Evolutionary conservation across 441 rosid species (phyloP).

Genomic region (Gossypium trilobum): DNA sequence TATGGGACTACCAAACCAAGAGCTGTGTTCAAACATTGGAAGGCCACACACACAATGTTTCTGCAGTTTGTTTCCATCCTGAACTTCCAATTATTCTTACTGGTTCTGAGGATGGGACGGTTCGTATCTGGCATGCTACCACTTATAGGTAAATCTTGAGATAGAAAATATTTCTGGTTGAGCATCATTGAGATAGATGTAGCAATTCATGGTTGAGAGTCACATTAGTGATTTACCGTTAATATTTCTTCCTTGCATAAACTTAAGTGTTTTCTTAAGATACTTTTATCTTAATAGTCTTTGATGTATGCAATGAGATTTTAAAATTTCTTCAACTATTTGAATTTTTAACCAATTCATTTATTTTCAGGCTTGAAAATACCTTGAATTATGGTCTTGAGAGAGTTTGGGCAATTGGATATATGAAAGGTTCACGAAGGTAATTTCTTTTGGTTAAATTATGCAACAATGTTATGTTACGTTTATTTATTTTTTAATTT

Average conservation of each 20-base stretch:
- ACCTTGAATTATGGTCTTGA: slow-evolving; percentile 90
- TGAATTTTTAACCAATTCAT: slow-evolving; percentile 5
- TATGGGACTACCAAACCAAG: slow-evolving; percentile 63
- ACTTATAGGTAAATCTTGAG: slow-evolving; percentile 43
- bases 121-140: slow-evolving; percentile 60
- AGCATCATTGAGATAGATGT: background rate
- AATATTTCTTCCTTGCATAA: background rate
- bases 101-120: slow-evolving; percentile 70
- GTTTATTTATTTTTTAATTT: background rate
- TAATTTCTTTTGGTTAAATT: slow-evolving; percentile 20
- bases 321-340: background rate
- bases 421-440: slow-evolving; percentile 75
- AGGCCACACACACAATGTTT: slow-evolving; percentile 65
- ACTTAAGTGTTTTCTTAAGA: background rate
- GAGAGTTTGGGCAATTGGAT: slow-evolving; percentile 88
- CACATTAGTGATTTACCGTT: background rate
- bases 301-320: background rate
- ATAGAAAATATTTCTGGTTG: slow-evolving; percentile 4
- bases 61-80: slow-evolving; percentile 65
- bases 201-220: background rate
- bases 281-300: background rate
- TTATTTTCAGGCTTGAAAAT: slow-evolving; percentile 74
- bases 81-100: slow-evolving; percentile 67
- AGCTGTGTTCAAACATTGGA: slow-evolving; percentile 61
- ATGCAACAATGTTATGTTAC: background rate